A percentile compares a stretch with the other conserved stretches of the same genome.
phyloP scores from a whole-genome alignment of 805 yeast species.

The Saccharomycopsis capsularis region DNA sequence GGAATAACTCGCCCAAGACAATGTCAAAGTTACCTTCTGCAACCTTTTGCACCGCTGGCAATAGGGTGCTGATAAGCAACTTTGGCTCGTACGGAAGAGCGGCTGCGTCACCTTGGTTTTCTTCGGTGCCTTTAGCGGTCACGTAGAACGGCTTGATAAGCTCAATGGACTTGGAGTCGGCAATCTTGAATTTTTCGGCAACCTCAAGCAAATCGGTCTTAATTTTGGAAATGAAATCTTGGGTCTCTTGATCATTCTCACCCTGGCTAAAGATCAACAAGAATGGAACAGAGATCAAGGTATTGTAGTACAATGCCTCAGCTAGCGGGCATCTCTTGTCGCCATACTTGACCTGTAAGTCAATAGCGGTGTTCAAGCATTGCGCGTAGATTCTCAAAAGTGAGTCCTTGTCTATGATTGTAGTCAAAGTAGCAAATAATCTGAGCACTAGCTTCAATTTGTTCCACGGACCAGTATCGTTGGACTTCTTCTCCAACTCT shows the following conservation, averaged over 20 bases:
- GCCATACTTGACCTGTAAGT: slow-evolving; percentile 37
- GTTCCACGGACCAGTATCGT: slow-evolving; percentile 55
- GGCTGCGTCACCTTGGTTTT: slow-evolving; percentile 8
- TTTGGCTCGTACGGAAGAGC: slow-evolving; percentile 44
- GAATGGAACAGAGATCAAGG: slow-evolving; percentile 60
- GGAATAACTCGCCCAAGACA: slow-evolving; percentile 30
- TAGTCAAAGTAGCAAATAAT: slow-evolving; percentile 58
- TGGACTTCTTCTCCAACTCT: slow-evolving; percentile 25
- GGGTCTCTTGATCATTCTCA: slow-evolving; percentile 24
- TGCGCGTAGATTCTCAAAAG: slow-evolving; percentile 39
- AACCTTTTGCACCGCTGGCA: slow-evolving; percentile 41
- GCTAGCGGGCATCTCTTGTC: slow-evolving; percentile 49
- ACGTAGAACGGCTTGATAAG: slow-evolving; percentile 23
- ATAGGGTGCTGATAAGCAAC: slow-evolving; percentile 41
- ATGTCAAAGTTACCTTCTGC: slow-evolving; percentile 29
- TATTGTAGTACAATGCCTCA: slow-evolving; percentile 59
- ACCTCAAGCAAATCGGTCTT: slow-evolving; percentile 37
- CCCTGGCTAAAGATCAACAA: slow-evolving; percentile 39
- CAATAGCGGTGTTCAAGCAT: slow-evolving; percentile 49
- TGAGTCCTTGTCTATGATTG: slow-evolving; percentile 47
- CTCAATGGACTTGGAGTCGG: slow-evolving; percentile 21
- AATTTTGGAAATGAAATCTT: slow-evolving; percentile 30
- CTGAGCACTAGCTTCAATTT: slow-evolving; percentile 64
- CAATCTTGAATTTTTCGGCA: slow-evolving; percentile 37
- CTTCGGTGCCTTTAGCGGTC: not conserved